Base-by-base conservation (phyloP, 2,329 filamentous ascomycete species). In the Pestalotiopsis sp. region DNA sequence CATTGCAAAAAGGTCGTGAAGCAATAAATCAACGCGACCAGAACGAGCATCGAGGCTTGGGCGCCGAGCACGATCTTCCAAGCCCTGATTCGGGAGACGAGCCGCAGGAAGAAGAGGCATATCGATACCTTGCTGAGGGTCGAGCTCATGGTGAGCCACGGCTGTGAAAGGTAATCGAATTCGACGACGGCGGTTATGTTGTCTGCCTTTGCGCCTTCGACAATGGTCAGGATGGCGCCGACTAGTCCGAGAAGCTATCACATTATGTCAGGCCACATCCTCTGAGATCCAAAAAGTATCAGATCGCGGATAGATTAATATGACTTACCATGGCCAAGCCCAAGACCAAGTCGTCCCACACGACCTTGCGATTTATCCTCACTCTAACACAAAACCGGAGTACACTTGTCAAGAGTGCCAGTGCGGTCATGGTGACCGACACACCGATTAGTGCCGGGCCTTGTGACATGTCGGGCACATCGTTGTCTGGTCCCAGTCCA, bases 71-170 rank as follows among this genome's bases (percentile, higher is more conserved):
- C 70, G 11, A 76, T 69, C 62, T 75, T 73, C 80, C 80, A 81
- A 13, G 71, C 70, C 56, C 72, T 73, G 6, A 74, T 70, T 38
- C 74, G 69, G 20, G 75, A 73, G 23, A 80, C 71, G 7, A 79
- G 73, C 14, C 75, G 72, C 49, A 79, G 74, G 60, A 82, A 77
- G 67, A 78, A 78, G 20, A 82, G 74, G 64, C 77, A 81, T 56
- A 81, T 78, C 39, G 80, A 79, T 27, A 80, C 77, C 70, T 80
- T 79, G 75, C 76, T 77, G 59, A 80, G 72, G 0, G 80, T 78
- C 7, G 76, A 75, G 62, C 75, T 75, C 73, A 80, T 75, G 66
- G 78, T 76, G 41, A 80, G 74, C 78, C 79, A 81, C 3, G 80
- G 79, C 71, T 79, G 78, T 5, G 77, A 77, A 0, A 81, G 72